These are phyloP conservation scores for Candolleomyces aberdarensis DNA, from an alignment of 768 basidiomycete genomes.

Conservation along the genomic window DNA sequence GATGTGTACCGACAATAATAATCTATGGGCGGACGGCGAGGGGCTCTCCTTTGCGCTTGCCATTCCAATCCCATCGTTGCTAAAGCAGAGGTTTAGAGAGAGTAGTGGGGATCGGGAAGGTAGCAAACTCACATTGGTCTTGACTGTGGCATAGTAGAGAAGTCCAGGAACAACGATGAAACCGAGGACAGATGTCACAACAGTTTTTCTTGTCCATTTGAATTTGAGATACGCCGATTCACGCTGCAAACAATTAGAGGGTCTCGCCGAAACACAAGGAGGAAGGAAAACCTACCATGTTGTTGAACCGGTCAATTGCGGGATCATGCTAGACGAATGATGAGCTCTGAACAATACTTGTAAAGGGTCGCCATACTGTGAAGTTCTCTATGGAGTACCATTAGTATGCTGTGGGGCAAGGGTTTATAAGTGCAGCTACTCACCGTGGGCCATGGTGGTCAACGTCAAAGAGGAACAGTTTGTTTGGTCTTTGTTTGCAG, in stretches of 20 bases:
- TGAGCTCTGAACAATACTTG: neutral
- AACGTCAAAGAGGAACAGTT: slow-evolving; percentile 25
- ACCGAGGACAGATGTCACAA: slow-evolving; percentile 60
- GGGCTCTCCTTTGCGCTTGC: slow-evolving; percentile 37
- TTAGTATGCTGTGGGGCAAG: slow-evolving; percentile 12
- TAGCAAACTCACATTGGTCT: slow-evolving; percentile 35
- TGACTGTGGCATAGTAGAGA: slow-evolving; percentile 47
- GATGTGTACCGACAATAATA: neutral
- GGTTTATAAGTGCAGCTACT: slow-evolving; percentile 15
- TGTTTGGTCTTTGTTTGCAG: slow-evolving; percentile 38
- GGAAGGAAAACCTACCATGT: slow-evolving; percentile 36
- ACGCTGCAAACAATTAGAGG: slow-evolving; percentile 45
- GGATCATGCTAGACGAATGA: slow-evolving; percentile 41
- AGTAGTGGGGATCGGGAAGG: slow-evolving; percentile 2
- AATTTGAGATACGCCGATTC: slow-evolving; percentile 85
- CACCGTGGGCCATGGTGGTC: slow-evolving; percentile 55
- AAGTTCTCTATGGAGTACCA: slow-evolving; percentile 42
- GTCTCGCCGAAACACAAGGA: slow-evolving; percentile 1
- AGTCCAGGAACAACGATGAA: slow-evolving; percentile 62
- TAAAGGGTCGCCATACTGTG: slow-evolving; percentile 38
- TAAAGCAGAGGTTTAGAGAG: slow-evolving; percentile 20
- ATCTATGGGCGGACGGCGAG: slow-evolving; percentile 11
- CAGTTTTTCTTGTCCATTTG: slow-evolving; percentile 69
- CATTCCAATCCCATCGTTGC: slow-evolving; percentile 55
- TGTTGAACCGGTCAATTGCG: slow-evolving; percentile 56